Evolutionary conservation across 2,329 filamentous ascomycete genomes (phyloP).

Genomic region (Ramichloridium luteum): DNA sequence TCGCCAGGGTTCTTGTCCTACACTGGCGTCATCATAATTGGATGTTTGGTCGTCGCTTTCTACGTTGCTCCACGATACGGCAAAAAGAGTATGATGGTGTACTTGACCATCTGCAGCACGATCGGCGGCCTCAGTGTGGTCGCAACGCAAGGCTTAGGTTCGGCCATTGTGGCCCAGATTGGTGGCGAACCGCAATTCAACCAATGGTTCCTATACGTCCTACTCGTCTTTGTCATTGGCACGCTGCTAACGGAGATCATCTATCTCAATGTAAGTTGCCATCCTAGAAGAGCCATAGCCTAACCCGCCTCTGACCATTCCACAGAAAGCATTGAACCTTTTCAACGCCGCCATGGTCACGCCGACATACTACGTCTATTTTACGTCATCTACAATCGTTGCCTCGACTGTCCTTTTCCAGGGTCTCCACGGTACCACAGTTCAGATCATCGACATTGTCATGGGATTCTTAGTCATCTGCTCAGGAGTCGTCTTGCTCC

Average conservation of each 20-base stretch:
- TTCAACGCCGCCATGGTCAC: conserved; percentile 96
- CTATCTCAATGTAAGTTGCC: conserved; percentile 74
- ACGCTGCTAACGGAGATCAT: conserved; percentile 90
- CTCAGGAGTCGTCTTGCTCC: conserved; percentile 77
- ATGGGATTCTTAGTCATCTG: conserved; percentile 93
- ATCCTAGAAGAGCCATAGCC: background rate
- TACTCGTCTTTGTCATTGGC: conserved; percentile 79
- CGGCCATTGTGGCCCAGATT: conserved; percentile 79
- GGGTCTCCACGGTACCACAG: conserved; percentile 77
- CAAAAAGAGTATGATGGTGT: conserved; percentile 95
- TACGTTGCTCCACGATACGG: conserved; percentile 81
- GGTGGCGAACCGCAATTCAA: conserved; percentile 80
- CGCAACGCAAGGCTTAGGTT: conserved; percentile 81
- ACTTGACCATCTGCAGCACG: conserved; percentile 90
- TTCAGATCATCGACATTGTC: conserved; percentile 75
- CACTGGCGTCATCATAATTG: conserved; percentile 68
- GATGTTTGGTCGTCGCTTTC: conserved; percentile 57
- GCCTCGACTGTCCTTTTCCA: conserved; percentile 85
- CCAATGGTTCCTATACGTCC: conserved; percentile 90
- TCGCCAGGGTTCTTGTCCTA: conserved; percentile 77
- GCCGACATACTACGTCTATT: conserved; percentile 97
- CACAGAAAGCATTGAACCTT: conserved; percentile 93
- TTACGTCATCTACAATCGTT: conserved; percentile 89
- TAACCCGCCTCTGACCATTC: conserved; percentile 9
- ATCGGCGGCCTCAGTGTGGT: conserved; percentile 91